Conservation (phyloP, 345 rosid genomes). For the Rhodamnia rubescens region DNA sequence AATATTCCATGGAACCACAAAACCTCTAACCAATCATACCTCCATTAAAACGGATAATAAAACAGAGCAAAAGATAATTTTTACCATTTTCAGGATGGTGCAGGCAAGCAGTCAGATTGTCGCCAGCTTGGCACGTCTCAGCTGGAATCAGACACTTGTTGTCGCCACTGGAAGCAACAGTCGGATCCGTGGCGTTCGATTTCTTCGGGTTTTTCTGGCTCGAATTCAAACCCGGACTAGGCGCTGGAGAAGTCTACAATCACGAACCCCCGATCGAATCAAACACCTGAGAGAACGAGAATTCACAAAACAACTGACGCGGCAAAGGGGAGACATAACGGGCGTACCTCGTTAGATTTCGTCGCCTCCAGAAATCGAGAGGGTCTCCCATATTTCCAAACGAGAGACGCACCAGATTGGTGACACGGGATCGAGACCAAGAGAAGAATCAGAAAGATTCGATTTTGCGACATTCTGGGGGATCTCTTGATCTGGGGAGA, state of each 20-base stretch:
- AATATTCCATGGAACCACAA: not conserved
- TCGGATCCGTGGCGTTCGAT: not conserved
- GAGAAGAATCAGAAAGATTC: not conserved
- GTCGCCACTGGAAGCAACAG: not conserved
- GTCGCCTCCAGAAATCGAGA: not conserved
- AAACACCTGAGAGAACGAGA: not conserved
- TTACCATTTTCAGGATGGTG: not conserved
- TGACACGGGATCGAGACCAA: not conserved
- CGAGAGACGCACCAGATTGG: not conserved
- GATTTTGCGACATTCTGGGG: not conserved
- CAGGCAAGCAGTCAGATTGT: slow-evolving; percentile 1
- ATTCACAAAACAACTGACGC: not conserved
- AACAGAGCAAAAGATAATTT: not conserved
- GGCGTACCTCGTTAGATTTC: not conserved
- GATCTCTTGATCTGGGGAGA: not conserved
- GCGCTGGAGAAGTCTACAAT: not conserved
- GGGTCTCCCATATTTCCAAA: not conserved
- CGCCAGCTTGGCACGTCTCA: not conserved
- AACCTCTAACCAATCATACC: not conserved
- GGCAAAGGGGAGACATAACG: not conserved
- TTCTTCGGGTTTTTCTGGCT: not conserved
- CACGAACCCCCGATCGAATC: not conserved
- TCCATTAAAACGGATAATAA: not conserved
- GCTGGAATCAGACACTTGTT: not conserved
- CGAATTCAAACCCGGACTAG: not conserved